Evolutionary conservation across 2,329 filamentous ascomycete species (phyloP).

Genomic region (Calonectria hawksworthii): DNA sequence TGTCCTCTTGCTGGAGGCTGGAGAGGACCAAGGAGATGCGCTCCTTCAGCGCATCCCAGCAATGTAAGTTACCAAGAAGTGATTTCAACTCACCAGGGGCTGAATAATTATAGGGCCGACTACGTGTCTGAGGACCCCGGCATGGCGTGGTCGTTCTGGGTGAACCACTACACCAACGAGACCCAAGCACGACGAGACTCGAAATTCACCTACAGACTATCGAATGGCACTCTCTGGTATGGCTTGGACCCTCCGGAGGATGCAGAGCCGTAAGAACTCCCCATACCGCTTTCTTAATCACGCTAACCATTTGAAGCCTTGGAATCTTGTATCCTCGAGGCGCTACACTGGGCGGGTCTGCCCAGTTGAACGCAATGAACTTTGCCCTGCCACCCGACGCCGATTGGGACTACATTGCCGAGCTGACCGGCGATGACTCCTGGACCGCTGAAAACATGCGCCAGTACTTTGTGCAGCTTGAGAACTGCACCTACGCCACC

Average conservation of each 20-base stretch:
- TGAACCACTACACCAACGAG: constrained; percentile 65
- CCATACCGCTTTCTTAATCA: neutral
- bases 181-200: constrained; percentile 36
- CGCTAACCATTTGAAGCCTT: constrained; percentile 14
- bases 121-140: constrained; percentile 25
- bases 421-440: constrained; percentile 57
- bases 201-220: constrained; percentile 38
- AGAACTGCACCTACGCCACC: constrained; percentile 57
- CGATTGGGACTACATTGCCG: constrained; percentile 51
- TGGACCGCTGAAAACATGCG: constrained; percentile 59
- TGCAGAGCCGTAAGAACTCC: constrained; percentile 32
- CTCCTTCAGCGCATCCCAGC: constrained; percentile 32
- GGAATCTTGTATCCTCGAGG: constrained; percentile 42
- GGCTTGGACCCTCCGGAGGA: constrained; percentile 51
- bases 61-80: constrained; percentile 19
- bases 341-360: constrained; percentile 33
- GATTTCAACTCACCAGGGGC: neutral
- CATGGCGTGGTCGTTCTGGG: constrained; percentile 70
- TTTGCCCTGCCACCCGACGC: constrained; percentile 32
- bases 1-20: constrained; percentile 70
- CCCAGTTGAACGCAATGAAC: constrained; percentile 40
- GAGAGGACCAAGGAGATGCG: constrained; percentile 62
- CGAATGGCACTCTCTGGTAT: constrained; percentile 35
- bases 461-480: constrained; percentile 55
- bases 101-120: constrained; percentile 18